phyloP scores from a whole-genome alignment of 2,329 filamentous ascomycete species.

The Beauveria australis region DNA sequence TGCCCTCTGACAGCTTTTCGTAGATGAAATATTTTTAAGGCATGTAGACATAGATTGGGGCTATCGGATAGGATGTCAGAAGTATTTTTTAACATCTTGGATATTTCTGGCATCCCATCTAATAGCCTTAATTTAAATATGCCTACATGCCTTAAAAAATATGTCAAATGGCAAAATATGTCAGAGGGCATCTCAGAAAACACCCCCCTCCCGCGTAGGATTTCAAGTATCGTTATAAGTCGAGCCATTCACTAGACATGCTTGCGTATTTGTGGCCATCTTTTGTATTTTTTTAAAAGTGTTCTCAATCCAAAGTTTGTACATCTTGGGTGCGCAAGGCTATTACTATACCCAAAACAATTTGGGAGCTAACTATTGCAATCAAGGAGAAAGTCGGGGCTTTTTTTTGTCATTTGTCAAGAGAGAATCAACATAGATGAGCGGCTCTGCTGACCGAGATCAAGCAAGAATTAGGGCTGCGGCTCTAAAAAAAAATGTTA shows the following conservation, averaged over 20 bases:
- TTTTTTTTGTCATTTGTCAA: background rate
- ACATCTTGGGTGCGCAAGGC: conserved; percentile 19
- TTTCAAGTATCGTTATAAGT: background rate
- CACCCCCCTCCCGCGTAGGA: too few relatives aligned
- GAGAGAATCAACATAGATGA: background rate
- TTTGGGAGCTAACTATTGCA: conserved; percentile 6
- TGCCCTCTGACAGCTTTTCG: too few relatives aligned
- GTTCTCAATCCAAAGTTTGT: conserved; percentile 14
- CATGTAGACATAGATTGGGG: too few relatives aligned
- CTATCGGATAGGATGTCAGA: too few relatives aligned
- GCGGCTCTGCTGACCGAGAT: background rate
- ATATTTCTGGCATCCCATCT: too few relatives aligned
- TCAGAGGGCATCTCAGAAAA: too few relatives aligned
- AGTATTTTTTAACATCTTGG: too few relatives aligned
- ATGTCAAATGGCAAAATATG: too few relatives aligned
- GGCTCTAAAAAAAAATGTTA: background rate
- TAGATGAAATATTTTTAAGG: too few relatives aligned
- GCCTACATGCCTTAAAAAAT: too few relatives aligned
- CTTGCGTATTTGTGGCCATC: conserved; percentile 3
- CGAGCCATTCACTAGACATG: background rate
- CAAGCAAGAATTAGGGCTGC: background rate
- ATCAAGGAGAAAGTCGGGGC: background rate
- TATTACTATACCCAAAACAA: conserved; percentile 3
- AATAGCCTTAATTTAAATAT: too few relatives aligned
- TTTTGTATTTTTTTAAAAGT: conserved; percentile 10